phyloP scores from a whole-genome alignment of 192 early-diverging fungal genomes.

The Coemansia asiatica region DNA sequence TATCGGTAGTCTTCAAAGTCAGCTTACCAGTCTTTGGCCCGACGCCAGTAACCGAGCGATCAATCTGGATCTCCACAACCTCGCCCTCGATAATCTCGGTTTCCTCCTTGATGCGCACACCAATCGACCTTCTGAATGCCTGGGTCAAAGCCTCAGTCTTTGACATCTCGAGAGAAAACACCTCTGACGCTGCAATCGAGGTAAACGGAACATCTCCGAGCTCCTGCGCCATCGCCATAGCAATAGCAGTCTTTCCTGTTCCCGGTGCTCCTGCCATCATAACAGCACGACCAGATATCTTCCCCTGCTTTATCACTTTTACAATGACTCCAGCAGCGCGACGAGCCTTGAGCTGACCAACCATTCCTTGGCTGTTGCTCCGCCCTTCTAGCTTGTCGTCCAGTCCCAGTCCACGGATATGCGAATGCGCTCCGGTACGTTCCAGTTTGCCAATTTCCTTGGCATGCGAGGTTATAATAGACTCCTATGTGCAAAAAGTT shows the following conservation, averaged over 20 bases:
- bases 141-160: constrained; percentile 98
- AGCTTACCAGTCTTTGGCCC: constrained; percentile 95
- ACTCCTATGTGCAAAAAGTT: constrained; percentile 33
- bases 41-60: constrained; percentile 87
- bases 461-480: constrained; percentile 51
- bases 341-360: constrained; percentile 92
- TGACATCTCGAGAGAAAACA: constrained; percentile 98
- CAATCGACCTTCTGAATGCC: constrained; percentile 96
- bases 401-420: constrained; percentile 94
- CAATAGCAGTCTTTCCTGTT: constrained; percentile 99
- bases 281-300: constrained; percentile 95
- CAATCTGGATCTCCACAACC: constrained; percentile 97
- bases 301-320: constrained; percentile 96
- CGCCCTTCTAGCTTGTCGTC: constrained; percentile 92
- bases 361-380: constrained; percentile 91
- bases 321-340: constrained; percentile 96
- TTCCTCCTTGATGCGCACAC: constrained; percentile 97
- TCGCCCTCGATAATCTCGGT: constrained; percentile 98
- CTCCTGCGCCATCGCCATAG: constrained; percentile 97
- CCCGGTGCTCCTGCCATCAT: constrained; percentile 98
- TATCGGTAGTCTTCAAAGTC: constrained; percentile 98
- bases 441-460: constrained; percentile 54
- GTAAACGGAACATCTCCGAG: constrained; percentile 98
- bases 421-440: constrained; percentile 85
- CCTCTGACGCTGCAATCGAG: constrained; percentile 95